phyloP scores from a whole-genome alignment of 495 filamentous ascomycete genomes.

The Xylaria telfairii region DNA sequence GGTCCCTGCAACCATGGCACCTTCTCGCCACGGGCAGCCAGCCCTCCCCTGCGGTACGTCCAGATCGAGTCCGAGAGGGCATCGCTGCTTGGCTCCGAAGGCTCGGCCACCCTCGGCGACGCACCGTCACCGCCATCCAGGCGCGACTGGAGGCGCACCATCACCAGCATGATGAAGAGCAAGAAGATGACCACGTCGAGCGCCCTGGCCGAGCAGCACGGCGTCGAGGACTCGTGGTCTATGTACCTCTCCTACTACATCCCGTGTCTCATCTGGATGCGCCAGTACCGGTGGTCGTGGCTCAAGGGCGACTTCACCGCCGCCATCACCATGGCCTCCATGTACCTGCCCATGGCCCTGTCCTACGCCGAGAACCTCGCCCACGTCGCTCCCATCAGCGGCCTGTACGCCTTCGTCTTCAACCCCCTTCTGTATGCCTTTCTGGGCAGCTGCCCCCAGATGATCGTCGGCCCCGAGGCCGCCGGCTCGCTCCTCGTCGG shows the following conservation, averaged over 20 bases:
- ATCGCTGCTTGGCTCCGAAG: conserved; percentile 31
- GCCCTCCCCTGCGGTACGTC: conserved; percentile 52
- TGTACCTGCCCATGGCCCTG: conserved; percentile 97
- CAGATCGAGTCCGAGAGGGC: conserved; percentile 39
- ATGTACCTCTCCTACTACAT: conserved; percentile 96
- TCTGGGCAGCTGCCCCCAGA: conserved; percentile 85
- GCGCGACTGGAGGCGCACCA: conserved; percentile 43
- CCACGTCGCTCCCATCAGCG: conserved; percentile 91
- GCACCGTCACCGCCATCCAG: conserved; percentile 25
- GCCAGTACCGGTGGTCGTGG: conserved; percentile 80
- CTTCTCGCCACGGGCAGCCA: conserved; percentile 72
- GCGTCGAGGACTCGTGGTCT: conserved; percentile 57
- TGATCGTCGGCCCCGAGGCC: conserved; percentile 96
- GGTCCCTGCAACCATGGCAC: conserved; percentile 75
- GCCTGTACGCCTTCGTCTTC: conserved; percentile 93
- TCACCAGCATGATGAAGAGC: conserved; percentile 50
- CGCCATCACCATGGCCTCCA: conserved; percentile 87
- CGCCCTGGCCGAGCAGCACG: conserved; percentile 64
- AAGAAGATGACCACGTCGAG: conserved; percentile 69
- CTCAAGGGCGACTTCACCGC: conserved; percentile 87
- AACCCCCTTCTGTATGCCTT: conserved; percentile 89
- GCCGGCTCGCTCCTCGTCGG: conserved; percentile 91
- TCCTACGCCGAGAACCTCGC: conserved; percentile 93
- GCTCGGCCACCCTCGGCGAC: conserved; percentile 29
- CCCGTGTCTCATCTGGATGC: conserved; percentile 86